Evolutionary conservation across 805 yeast genomes (phyloP).

Genomic region (Hanseniaspora taiwanica): DNA sequence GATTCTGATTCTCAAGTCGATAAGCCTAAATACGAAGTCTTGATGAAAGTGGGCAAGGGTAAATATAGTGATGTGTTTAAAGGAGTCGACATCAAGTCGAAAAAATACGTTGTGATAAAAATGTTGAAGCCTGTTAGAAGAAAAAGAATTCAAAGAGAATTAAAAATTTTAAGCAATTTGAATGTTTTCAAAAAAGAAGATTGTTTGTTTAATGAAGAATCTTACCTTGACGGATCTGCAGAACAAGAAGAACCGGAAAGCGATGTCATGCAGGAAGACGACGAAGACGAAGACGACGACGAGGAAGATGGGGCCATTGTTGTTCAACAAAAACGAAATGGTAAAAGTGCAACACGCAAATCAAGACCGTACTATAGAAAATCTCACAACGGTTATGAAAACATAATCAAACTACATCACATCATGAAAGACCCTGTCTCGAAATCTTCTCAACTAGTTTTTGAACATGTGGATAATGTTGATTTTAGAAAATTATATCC

Average conservation of each 20-base stretch:
- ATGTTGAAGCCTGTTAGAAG: conserved; percentile 86
- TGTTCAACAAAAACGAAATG: not conserved
- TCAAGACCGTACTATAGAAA: conserved; percentile 12
- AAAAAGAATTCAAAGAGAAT: conserved; percentile 84
- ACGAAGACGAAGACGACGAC: not conserved
- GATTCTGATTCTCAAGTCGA: conserved; percentile 4
- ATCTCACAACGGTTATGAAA: conserved; percentile 36
- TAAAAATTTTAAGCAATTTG: conserved; percentile 72
- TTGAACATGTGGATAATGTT: conserved; percentile 71
- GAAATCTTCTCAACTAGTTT: conserved; percentile 76
- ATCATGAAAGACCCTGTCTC: conserved; percentile 69
- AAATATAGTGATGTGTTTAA: conserved; percentile 92
- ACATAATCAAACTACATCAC: conserved; percentile 64
- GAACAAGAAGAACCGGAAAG: not conserved
- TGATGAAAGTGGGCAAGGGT: conserved; percentile 79
- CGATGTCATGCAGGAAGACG: too few relatives aligned
- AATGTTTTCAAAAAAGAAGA: conserved; percentile 18
- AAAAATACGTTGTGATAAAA: conserved; percentile 64
- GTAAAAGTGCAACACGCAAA: not conserved
- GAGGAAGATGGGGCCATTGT: not conserved
- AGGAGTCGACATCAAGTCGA: conserved; percentile 58
- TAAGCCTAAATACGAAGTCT: conserved; percentile 50
- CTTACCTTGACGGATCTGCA: not conserved
- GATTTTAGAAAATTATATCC: conserved; percentile 78
- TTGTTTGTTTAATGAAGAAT: not conserved